Evolutionary conservation across 768 basidiomycete genomes (phyloP).

Genomic region (Tylopilus rubrobrunneus): DNA sequence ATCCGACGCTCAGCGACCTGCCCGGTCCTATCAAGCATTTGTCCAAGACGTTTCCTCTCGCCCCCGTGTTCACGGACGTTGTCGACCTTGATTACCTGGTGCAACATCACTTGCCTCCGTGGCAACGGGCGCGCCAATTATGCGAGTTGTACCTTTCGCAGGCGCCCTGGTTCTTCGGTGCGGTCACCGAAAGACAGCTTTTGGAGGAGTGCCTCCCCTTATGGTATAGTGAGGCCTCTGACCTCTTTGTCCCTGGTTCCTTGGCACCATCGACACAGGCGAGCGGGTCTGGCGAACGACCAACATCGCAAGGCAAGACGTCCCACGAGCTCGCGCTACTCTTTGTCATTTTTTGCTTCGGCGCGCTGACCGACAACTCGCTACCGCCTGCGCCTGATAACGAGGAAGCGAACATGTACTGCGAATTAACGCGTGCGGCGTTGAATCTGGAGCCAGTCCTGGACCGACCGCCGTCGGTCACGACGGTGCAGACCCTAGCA

Average conservation of each 20-base stretch:
- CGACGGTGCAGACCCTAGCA: slow-evolving; percentile 63
- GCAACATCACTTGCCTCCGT: slow-evolving; percentile 51
- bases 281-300: not conserved
- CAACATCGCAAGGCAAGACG: slow-evolving; percentile 23
- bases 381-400: slow-evolving; percentile 53
- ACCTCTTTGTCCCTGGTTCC: slow-evolving; percentile 23
- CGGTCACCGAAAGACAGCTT: slow-evolving; percentile 59
- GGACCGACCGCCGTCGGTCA: slow-evolving; percentile 67
- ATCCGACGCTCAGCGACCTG: slow-evolving; percentile 15
- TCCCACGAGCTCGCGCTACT: slow-evolving; percentile 63
- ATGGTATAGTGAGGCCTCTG: slow-evolving; percentile 55
- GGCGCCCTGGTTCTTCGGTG: slow-evolving; percentile 78
- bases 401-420: slow-evolving; percentile 49
- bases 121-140: slow-evolving; percentile 54
- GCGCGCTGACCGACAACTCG: slow-evolving; percentile 52
- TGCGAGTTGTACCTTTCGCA: slow-evolving; percentile 72
- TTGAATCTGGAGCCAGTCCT: slow-evolving; percentile 64
- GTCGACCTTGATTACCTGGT: slow-evolving; percentile 46
- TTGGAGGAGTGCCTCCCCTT: slow-evolving; percentile 62
- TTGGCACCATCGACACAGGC: slow-evolving; percentile 19
- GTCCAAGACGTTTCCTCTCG: slow-evolving; percentile 48
- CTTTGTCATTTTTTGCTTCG: slow-evolving; percentile 61
- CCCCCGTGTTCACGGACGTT: slow-evolving; percentile 32
- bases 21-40: slow-evolving; percentile 24
- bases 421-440: slow-evolving; percentile 59